Percentiles rank a stretch among this genome's conserved stretches.
These are phyloP conservation scores for Dictyostelium discoideum DNA, from an alignment of 78 protist species.

Conservation along the genomic window dicty_2.7 NC_007091.3:1823001-1823500, in stretches of 20 bases:
- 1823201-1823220: conserved; percentile 27
- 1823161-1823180: conserved; percentile 9
- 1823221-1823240: conserved; percentile 34
- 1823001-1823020: too few relatives aligned
- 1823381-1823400: too few relatives aligned
- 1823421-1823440: too few relatives aligned
- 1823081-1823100: neutral
- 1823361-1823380: too few relatives aligned
- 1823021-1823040: neutral
- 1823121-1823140: too few relatives aligned
- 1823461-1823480: too few relatives aligned
- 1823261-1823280: neutral
- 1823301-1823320: neutral
- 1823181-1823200: neutral
- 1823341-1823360: too few relatives aligned
- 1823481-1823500: neutral
- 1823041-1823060: neutral
- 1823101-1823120: too few relatives aligned
- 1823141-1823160: neutral
- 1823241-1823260: conserved; percentile 20
- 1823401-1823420: too few relatives aligned
- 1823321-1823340: neutral
- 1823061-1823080: too few relatives aligned
- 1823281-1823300: neutral
- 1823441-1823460: too few relatives aligned